These are phyloP conservation scores for Cucurbita moschata DNA, from an alignment of 306 rosid genomes.

Conservation along the genomic window DNA sequence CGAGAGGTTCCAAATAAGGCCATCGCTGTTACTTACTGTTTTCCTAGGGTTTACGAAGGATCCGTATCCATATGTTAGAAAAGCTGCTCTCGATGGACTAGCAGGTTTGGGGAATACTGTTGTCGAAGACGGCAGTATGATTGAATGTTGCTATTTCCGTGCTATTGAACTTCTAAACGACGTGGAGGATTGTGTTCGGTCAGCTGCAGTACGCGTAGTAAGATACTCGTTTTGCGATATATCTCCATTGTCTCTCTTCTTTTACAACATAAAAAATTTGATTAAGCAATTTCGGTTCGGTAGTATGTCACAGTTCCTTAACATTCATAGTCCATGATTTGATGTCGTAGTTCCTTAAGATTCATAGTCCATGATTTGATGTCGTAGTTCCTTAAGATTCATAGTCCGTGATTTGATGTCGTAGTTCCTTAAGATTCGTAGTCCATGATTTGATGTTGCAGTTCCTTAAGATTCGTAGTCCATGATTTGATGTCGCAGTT, in stretches of 20 bases:
- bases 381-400: too few relatives aligned
- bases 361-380: too few relatives aligned
- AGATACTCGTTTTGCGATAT: conserved; percentile 8
- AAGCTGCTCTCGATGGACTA: conserved; percentile 55
- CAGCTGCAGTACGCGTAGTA: conserved; percentile 50
- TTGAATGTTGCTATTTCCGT: conserved; percentile 47
- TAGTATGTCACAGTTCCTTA: neutral
- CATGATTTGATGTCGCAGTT: too few relatives aligned
- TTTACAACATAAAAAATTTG: neutral
- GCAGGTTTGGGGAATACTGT: conserved; percentile 28
- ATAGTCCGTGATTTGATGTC: too few relatives aligned
- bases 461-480: too few relatives aligned
- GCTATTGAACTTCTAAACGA: conserved; percentile 60
- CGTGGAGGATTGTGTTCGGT: conserved; percentile 44
- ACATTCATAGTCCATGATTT: neutral
- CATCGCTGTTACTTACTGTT: conserved; percentile 32
- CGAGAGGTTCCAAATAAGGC: conserved; percentile 24
- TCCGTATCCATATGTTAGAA: conserved; percentile 62
- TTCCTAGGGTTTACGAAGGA: conserved; percentile 71
- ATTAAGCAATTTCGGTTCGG: neutral
- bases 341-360: too few relatives aligned
- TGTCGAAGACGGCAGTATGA: conserved; percentile 27
- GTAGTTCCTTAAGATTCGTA: too few relatives aligned
- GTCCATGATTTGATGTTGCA: too few relatives aligned
- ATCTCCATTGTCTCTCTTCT: neutral